Base-by-base conservation (phyloP, 257 asterid genomes). In the Lantana camara region DNA sequence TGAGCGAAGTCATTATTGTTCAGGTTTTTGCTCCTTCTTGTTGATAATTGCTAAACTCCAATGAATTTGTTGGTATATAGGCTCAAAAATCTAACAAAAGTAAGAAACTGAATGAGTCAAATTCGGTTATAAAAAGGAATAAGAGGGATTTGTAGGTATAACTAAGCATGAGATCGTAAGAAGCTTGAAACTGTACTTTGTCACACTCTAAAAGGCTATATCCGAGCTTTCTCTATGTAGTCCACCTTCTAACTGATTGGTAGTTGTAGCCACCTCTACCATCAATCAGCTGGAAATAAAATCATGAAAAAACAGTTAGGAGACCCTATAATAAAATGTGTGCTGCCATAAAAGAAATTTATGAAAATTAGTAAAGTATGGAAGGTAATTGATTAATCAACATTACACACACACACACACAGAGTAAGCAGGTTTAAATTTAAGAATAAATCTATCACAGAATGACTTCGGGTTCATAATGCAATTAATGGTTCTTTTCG, bases 11-110 rank as follows among this genome's bases (percentile, higher is more conserved):
- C n/a, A n/a, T n/a, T n/a, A n/a, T n/a, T n/a, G n/a, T n/a, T n/a
- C n/a, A n/a, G n/a, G n/a, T n/a, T 86, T 90, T 60, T 80, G 49
- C 15, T 90, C 98, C 91, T 82, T 88, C 74, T 79, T 86, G 79
- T 90, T 88, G 75, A 94, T 90, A 65, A 94, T 72, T 44, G 96
- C 99, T 66, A 94, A 79, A 78, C 98, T 90, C 99, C 99, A 94
- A 82, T 90, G 99, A 22, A 72, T 16, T 71, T 76, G 78, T 86
- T 83, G 77, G 90, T 94, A 98, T 78, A 94, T 80, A 66, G 99
- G 99, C 64, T 90, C 94, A 76, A 94, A 94, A 57, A 94, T 90
- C 99, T 94, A 62, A 45, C 46, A 45, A 52, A 74, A 1, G 61
- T 48, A 45, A 60, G 34, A 60, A 16, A 7, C 14, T 10, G 61